phyloP scores from a whole-genome alignment of 257 asterid genomes.

The Jaltomata sinuosa region DNA sequence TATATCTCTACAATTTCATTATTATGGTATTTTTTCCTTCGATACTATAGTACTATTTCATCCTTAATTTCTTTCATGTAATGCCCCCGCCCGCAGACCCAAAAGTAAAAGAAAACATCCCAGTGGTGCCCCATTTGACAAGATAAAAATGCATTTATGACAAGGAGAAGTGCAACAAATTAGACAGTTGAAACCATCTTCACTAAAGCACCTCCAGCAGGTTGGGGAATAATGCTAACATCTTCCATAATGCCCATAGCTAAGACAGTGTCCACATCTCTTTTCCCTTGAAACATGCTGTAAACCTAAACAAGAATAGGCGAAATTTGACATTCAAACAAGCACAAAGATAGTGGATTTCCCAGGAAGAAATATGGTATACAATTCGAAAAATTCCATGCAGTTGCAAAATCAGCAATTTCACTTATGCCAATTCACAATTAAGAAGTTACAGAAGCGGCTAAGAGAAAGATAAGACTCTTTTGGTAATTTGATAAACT shows the following conservation, averaged over 20 bases:
- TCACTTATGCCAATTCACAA: not conserved
- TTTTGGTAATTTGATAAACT: too few relatives aligned
- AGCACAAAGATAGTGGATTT: not conserved
- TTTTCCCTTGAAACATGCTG: conserved; percentile 97
- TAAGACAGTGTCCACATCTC: conserved; percentile 88
- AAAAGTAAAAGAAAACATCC: not conserved
- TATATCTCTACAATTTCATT: not conserved
- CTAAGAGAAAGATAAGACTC: too few relatives aligned
- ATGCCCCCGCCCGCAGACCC: not conserved
- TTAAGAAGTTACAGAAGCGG: not conserved
- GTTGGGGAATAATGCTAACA: conserved; percentile 95
- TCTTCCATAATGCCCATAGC: conserved; percentile 98
- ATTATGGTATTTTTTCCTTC: not conserved
- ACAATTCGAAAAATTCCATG: not conserved
- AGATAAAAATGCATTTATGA: not conserved
- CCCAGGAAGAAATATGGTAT: not conserved
- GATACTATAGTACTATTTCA: not conserved
- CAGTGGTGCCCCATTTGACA: not conserved
- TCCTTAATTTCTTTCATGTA: not conserved
- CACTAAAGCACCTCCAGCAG: conserved; percentile 70
- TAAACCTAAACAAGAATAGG: conserved; percentile 51
- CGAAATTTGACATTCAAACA: not conserved
- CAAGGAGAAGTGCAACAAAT: conserved; percentile 6
- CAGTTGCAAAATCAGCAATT: not conserved
- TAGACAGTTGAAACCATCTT: conserved; percentile 11